These are phyloP conservation scores for Graphium sp. DNA, from an alignment of 2,329 filamentous ascomycete species.

Conservation along the genomic window DNA sequence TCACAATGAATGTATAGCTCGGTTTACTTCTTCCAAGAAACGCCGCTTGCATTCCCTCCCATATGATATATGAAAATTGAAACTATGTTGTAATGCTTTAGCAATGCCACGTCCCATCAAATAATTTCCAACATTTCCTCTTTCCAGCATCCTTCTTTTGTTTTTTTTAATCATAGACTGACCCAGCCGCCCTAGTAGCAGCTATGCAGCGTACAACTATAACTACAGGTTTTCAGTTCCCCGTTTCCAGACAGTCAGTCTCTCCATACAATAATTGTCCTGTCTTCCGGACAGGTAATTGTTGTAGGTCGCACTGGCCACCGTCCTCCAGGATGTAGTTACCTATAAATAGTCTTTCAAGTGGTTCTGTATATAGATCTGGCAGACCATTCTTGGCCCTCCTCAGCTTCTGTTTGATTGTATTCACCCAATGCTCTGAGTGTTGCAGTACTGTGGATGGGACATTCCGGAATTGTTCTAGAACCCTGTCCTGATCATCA, in stretches of 20 bases:
- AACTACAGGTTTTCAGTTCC: slow-evolving; percentile 1
- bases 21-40: too few relatives aligned
- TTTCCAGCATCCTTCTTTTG: too few relatives aligned
- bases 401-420: slow-evolving; percentile 11
- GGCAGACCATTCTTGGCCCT: slow-evolving; percentile 10
- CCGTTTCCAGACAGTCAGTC: neutral
- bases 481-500: slow-evolving; percentile 13
- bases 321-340: neutral
- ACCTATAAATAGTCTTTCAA: neutral
- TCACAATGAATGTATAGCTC: too few relatives aligned
- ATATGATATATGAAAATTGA: too few relatives aligned
- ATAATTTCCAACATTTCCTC: too few relatives aligned
- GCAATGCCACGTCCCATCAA: too few relatives aligned
- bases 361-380: slow-evolving; percentile 3
- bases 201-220: slow-evolving; percentile 1
- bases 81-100: too few relatives aligned
- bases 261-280: neutral
- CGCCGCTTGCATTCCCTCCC: too few relatives aligned
- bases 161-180: too few relatives aligned
- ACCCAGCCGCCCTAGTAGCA: slow-evolving; percentile 1
- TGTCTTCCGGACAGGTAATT: too few relatives aligned
- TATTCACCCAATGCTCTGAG: slow-evolving; percentile 9
- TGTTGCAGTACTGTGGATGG: slow-evolving; percentile 10
- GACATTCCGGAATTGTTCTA: slow-evolving; percentile 12
- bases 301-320: too few relatives aligned